Percentiles rank a stretch among this genome's conserved stretches.
Conservation (phyloP, 2,329 filamentous ascomycete species). For the Colletotrichum plurivorum region DNA sequence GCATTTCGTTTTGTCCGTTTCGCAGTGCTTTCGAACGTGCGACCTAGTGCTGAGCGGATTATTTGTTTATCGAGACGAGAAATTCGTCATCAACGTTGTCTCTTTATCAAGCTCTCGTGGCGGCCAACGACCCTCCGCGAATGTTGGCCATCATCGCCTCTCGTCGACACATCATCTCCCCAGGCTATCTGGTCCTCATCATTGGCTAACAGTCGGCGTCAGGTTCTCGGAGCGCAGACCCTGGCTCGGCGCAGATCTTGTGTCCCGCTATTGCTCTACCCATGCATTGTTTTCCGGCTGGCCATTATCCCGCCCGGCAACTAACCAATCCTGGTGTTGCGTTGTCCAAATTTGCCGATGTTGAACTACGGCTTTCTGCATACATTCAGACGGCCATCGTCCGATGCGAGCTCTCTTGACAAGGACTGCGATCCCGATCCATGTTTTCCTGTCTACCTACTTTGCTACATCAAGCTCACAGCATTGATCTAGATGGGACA, state of each 20-base stretch:
- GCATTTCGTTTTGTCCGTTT: neutral
- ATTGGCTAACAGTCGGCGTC: neutral
- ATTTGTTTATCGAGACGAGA: neutral
- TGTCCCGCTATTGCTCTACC: conserved; percentile 29
- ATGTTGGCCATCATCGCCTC: neutral
- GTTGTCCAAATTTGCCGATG: neutral
- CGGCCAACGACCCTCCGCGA: neutral
- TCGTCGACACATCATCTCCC: conserved; percentile 6
- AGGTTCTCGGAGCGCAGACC: conserved; percentile 3
- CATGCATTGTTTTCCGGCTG: conserved; percentile 12
- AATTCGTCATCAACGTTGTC: neutral
- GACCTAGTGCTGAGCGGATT: neutral
- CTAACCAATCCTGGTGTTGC: neutral
- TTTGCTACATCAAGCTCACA: no score
- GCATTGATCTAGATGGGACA: no score
- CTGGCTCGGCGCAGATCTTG: conserved; percentile 19
- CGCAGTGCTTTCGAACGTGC: neutral
- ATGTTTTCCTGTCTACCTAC: neutral
- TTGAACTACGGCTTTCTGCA: neutral
- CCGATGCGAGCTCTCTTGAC: neutral
- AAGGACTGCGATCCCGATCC: neutral
- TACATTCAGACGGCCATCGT: neutral
- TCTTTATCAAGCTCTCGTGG: neutral
- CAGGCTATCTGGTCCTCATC: neutral
- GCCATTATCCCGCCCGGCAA: neutral